Base-by-base conservation (phyloP, 257 asterid genomes). In the Linderniella brevidens region DNA sequence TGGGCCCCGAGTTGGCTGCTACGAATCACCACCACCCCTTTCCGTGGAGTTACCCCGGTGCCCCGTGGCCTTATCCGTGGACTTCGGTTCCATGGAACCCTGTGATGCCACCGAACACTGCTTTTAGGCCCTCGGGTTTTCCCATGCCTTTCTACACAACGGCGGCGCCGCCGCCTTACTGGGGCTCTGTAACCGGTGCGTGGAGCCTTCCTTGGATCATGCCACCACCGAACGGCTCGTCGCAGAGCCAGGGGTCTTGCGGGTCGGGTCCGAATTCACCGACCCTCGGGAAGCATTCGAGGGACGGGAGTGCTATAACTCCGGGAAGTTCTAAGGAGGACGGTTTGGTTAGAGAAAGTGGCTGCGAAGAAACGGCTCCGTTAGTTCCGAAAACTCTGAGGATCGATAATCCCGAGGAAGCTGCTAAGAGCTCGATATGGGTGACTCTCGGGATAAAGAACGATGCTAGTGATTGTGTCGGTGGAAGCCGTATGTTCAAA, bases 341-440 rank as follows among this genome's bases (percentile, higher is more conserved):
- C 53, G 9, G 32, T 40, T 29, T 51, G 40, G 63, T 25, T 25
- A 25, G 6, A 25, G 32, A 56, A 42, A 71, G 41, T 64, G 59
- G 61, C 19, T 49, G 48, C 18, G 50, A 72, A 0, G 86, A 63
- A 56, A 80, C 62, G 57, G 52, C 71, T 58, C 52, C 82, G 36
- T 82, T 90, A 93, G 68, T 72, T 44, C 96, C 94, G 1, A 86
- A 82, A 64, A 77, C 94, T 0, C 50, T 77, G 63, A 72, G 93
- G 41, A 72, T 85, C 17, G 76, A 67, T 43, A 88, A 78, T 41
- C 92, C 85, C 1, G 82, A 55, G 50, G 85, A 78, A 54, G 82
- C 87, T 51, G 79, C 93, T 29, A 80, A 61, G 74, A 85, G 85
- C 61, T 81, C 95, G 19, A 80, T 80, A 59, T 80, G 92, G 93